Evolutionary conservation across 2,329 filamentous ascomycete species (phyloP).

Genomic region (Cordyceps farinosa): DNA sequence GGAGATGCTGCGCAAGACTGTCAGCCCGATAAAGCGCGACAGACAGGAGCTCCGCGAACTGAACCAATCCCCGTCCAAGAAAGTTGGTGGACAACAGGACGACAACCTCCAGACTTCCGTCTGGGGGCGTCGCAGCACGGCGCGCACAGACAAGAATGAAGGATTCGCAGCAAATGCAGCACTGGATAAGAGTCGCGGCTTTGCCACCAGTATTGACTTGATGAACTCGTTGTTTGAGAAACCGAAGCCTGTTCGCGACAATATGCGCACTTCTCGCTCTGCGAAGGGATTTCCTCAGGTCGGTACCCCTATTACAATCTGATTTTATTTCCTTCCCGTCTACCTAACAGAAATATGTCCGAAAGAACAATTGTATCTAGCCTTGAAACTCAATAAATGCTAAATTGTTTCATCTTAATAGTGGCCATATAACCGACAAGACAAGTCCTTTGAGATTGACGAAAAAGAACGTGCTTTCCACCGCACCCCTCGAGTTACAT

Average conservation of each 20-base stretch:
- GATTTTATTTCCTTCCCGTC: constrained; percentile 24
- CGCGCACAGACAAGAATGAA: constrained; percentile 29
- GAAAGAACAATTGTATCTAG: constrained; percentile 30
- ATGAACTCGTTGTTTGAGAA: constrained; percentile 92
- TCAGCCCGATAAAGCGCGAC: constrained; percentile 90
- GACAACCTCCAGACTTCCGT: constrained; percentile 42
- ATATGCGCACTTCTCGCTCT: constrained; percentile 47
- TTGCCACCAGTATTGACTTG: constrained; percentile 86
- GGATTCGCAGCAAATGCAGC: constrained; percentile 28
- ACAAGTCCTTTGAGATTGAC: constrained; percentile 65
- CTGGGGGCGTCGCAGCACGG: constrained; percentile 32
- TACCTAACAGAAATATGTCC: constrained; percentile 11
- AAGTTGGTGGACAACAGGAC: constrained; percentile 43
- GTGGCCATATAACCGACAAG: constrained; percentile 83
- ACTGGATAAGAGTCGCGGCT: constrained; percentile 57
- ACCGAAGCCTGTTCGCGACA: constrained; percentile 56
- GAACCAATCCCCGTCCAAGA: constrained; percentile 50
- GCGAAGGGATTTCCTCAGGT: constrained; percentile 80
- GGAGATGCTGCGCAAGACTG: constrained; percentile 87
- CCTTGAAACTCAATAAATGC: constrained; percentile 35
- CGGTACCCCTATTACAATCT: constrained; percentile 55
- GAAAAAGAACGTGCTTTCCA: constrained; percentile 66
- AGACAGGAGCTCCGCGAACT: constrained; percentile 64
- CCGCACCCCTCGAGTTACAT: constrained; percentile 71
- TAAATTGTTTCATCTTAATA: constrained; percentile 51